Evolutionary conservation across 2,329 filamentous ascomycete species (phyloP), one percentile per base, ranked within the genome.

Genomic region (Westerdykella sp.): DNA sequence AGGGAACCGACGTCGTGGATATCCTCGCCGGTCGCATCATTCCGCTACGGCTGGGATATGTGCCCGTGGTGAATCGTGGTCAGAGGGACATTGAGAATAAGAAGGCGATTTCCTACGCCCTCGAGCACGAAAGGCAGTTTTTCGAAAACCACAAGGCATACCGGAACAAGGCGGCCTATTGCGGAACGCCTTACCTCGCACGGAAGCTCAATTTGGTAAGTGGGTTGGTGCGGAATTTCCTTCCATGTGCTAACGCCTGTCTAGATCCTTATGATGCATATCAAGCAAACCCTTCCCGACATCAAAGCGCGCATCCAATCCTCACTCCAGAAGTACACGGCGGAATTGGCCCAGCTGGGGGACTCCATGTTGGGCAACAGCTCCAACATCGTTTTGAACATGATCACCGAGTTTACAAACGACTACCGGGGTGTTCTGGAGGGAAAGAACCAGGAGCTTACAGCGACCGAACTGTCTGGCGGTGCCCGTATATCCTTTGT

Each of bases 91-190:
- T 98, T 62, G 93, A 98, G 73, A 95, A 95, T 73, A 95, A 91
- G 75, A 94, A 95, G 73, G 83, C 85, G 31, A 98, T 98, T 63
- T 84, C 87, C 43, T 84, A 84, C 50, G 90, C 93, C 4, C 75
- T 98, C 54, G 91, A 97, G 71, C 82, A 88, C 41, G 93, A 98
- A 75, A 94, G 88, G 77, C 84, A 86, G 66, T 98, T 95, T 69
- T 98, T 98, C 67, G 93, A 98, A 61, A 91, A 91, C 69, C 93
- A 98, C 79, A 95, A 94, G 73, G 91, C 93, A 28, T 98, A 98
- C 71, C 81, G 90, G 48, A 98, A 97, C 73, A 98, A 98, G 81
- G 90, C 88, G 65, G 87, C 90, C 5, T 98, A 98, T 77, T 98
- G 93, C 69, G 93, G 93, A 68, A 98, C 93, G 3, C 93, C 93